Percentiles rank a stretch among this genome's conserved stretches.
Conservation (phyloP, 179 eudicot species). For the Actinidia chinensis region DNA sequence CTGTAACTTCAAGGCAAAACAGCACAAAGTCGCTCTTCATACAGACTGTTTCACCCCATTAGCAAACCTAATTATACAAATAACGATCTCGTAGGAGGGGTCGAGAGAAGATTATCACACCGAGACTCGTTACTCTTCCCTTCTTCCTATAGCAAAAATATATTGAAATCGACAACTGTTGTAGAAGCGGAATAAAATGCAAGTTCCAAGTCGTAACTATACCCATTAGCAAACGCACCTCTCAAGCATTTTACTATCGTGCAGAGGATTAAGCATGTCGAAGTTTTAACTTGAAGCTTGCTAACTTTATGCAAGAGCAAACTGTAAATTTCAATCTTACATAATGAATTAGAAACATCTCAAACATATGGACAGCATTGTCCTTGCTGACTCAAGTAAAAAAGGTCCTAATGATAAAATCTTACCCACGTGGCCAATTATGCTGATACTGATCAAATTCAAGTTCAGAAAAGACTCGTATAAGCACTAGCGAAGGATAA, state of each 20-base stretch:
- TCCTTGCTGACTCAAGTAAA: background rate
- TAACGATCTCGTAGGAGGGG: background rate
- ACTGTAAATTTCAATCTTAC: background rate
- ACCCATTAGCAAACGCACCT: background rate
- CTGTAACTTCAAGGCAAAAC: background rate
- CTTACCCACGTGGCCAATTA: background rate
- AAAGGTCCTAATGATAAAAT: background rate
- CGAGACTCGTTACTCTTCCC: background rate
- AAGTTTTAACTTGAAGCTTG: constrained; percentile 1
- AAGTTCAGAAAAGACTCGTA: background rate
- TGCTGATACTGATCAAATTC: background rate
- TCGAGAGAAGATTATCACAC: background rate
- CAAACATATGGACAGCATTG: background rate
- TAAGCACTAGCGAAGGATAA: background rate
- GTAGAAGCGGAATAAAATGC: background rate
- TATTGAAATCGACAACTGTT: background rate
- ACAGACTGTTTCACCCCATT: too few species aligned
- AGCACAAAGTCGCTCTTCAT: too few species aligned
- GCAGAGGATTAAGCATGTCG: background rate
- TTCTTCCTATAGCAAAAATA: background rate
- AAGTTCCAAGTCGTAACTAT: background rate
- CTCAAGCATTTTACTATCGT: background rate
- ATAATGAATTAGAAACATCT: background rate
- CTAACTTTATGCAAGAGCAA: background rate
- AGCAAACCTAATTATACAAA: background rate